Base-by-base conservation (phyloP, 805 yeast species). In the Kodamaea hsintzibuensis region DNA sequence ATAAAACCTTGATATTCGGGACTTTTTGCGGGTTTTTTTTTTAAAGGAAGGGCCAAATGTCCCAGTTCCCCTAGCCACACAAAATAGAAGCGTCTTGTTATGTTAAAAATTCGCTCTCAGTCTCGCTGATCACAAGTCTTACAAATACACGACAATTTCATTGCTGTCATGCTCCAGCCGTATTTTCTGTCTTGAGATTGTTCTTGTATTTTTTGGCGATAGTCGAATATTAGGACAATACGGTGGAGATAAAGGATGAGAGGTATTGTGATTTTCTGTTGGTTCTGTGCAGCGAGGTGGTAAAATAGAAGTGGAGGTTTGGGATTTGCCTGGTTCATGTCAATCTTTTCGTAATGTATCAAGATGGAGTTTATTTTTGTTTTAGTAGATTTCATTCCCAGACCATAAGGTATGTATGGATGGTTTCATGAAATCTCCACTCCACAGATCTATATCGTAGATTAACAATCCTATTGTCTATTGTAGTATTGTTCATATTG, bases 361-460 rank as follows among this genome's bases (percentile, higher is more conserved):
- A 22, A 22, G 25, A 4, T 22, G 25, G 25, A 22, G 25, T 22
- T 3, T 22, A 6, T 22, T 22, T 22, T 22, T 22, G 3, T 22
- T 22, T 22, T 6, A 22, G 25, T 4, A 6, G 25, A 22, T 22
- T 22, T 22, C 25, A 22, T 22, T 22, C 25, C 25, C 25, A 22
- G 25, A 4, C 25, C 25, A 22, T 6, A 22, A 22, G 25, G 25
- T 22, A 22, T 22, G 25, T 22, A 22, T 22, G 25, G 25, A 6
- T 22, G 25, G 25, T 22, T 22, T 22, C 25, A 22, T 22, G 25
- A 22, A 22, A 22, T 22, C 25, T 22, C 25, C 25, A 17, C 44
- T 19, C 17, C 25, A 40, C 19, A 40, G 25, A 40, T 40, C 44
- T 40, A 39, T 39, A 40, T 40, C 44, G 44, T 40, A 40, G 44